Base-by-base conservation (phyloP, 2,329 filamentous ascomycete genomes). In the Calonectria pseudoreteaudii region DNA sequence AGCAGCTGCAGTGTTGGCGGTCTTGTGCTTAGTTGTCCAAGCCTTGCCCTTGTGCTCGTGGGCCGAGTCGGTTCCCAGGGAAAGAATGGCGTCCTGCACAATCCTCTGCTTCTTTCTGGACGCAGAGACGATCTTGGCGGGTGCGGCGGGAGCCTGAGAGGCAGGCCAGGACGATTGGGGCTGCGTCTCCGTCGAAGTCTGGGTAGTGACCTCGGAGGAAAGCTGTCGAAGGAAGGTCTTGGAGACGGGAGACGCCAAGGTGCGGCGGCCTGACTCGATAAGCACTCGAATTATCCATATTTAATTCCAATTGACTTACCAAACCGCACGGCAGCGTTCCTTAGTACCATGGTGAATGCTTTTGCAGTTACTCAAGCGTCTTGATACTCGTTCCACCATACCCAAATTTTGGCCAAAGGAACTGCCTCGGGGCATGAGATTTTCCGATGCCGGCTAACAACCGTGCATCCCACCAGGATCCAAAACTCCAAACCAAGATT, bases 241-340 rank as follows among this genome's bases (percentile, higher is more conserved):
- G 56, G 85, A 81, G 67, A 87, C 80, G 70, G 88, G 84, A 75
- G 86, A 81, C 72, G 86, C 86, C 82, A 92, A 80, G 79, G 87
- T 87, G 84, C 85, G 87, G 77, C 88, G 89, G 87, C 89, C 90
- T 92, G 58, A 10, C 18, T 58, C 44, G 60, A 53, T 79, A n/a
- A 78, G 71, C 8, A 64, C 26, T 31, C n/a, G 23, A 36, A 47
- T 73, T 79, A 66, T 1, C 26, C 8, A 30, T 4, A 36, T 3
- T n/a, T 5, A n/a, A 13, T 14, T 26, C 52, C 66, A 73, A 79
- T 78, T 76, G 71, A 79, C 87, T 80, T 84, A 91, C 90, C 87
- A 82, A 90, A 86, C 88, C 89, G 89, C 82, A 87, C 83, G 68
- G 86, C 86, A 77, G 86, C 83, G 81, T 87, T 91, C 86, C 90